Percentiles rank a stretch among this genome's conserved stretches.
These are phyloP conservation scores for Phalaenopsis hybrid DNA, from an alignment of 116 monocot genomes.

Conservation along the genomic window DNA sequence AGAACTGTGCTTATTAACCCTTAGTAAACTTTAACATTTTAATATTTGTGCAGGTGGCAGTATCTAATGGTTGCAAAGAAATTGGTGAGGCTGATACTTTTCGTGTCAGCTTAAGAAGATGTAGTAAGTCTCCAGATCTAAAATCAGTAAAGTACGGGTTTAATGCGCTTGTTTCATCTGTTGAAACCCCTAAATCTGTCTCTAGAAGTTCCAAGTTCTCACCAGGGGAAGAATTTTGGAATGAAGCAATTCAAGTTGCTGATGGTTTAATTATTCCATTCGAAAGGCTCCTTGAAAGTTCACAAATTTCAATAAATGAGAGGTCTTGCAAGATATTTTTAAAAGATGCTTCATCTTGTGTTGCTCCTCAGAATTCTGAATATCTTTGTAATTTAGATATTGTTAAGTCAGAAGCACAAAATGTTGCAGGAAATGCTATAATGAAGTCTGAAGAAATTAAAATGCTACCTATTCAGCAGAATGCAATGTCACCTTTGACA, in stretches of 20 bases:
- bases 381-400: slow-evolving; percentile 10
- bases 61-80: not conserved
- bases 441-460: slow-evolving; percentile 19
- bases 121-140: slow-evolving; percentile 39
- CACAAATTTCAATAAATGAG: slow-evolving; percentile 6
- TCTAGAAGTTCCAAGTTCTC: slow-evolving; percentile 63
- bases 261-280: slow-evolving; percentile 49
- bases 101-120: slow-evolving; percentile 39
- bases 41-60: not conserved
- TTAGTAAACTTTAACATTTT: not conserved
- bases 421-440: slow-evolving; percentile 13
- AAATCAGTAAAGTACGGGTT: slow-evolving; percentile 17
- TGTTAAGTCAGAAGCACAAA: slow-evolving; percentile 13
- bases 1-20: not conserved
- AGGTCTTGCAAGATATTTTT: slow-evolving; percentile 19
- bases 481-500: slow-evolving; percentile 65
- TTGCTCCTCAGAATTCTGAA: slow-evolving; percentile 15
- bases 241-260: slow-evolving; percentile 85
- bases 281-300: slow-evolving; percentile 7
- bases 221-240: slow-evolving; percentile 98
- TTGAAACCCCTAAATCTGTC: slow-evolving; percentile 56
- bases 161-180: slow-evolving; percentile 14
- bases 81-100: not conserved
- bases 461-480: slow-evolving; percentile 8
- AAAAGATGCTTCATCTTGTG: slow-evolving; percentile 30